These are phyloP conservation scores for Lindgomyces ingoldianus DNA, from an alignment of 495 filamentous ascomycete species.

Conservation along the genomic window DNA sequence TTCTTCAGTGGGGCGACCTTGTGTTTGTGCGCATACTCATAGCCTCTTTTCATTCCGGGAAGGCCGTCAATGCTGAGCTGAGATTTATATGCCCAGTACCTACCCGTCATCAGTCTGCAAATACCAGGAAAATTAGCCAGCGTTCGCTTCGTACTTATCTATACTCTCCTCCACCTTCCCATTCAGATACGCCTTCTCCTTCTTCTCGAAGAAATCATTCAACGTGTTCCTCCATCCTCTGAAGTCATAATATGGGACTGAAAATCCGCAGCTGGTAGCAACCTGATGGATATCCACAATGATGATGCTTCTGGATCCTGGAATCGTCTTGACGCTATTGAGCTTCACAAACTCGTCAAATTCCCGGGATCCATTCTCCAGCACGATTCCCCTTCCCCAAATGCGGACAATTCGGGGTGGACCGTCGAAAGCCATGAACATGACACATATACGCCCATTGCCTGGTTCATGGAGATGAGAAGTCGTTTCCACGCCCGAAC, in stretches of 20 bases:
- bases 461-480: conserved; percentile 40
- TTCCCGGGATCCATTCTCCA: conserved; percentile 37
- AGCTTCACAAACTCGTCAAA: conserved; percentile 35
- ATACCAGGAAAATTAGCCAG: background rate
- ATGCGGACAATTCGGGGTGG: conserved; percentile 40
- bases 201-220: conserved; percentile 53
- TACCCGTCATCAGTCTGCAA: conserved; percentile 26
- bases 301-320: conserved; percentile 38
- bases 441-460: conserved; percentile 42
- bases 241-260: conserved; percentile 56
- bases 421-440: conserved; percentile 42
- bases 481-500: conserved; percentile 42
- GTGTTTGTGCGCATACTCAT: conserved; percentile 47
- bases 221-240: conserved; percentile 51
- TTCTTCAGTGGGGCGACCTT: conserved; percentile 54
- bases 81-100: conserved; percentile 62
- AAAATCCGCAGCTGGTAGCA: conserved; percentile 52
- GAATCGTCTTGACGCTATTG: conserved; percentile 34
- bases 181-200: conserved; percentile 45
- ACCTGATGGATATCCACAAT: conserved; percentile 43
- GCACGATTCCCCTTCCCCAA: conserved; percentile 38
- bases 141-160: conserved; percentile 46
- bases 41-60: conserved; percentile 51
- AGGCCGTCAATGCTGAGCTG: conserved; percentile 57
- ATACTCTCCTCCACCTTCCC: conserved; percentile 55